Conservation (phyloP, 2,329 filamentous ascomycete species). For the Cercospora zeae-maydis region DNA sequence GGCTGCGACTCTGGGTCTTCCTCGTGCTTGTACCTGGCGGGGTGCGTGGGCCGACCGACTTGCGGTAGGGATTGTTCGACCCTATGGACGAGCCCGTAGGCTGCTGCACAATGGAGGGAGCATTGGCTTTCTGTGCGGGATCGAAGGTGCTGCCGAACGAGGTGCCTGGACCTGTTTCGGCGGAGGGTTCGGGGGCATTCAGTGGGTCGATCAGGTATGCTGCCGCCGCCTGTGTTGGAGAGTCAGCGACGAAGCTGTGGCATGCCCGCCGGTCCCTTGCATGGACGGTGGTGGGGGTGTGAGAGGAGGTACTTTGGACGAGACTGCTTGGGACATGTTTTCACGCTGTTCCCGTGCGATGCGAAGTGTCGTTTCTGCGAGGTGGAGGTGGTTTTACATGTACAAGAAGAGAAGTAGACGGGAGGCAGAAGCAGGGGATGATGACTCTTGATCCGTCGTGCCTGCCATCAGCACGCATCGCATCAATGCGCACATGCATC, state of each 20-base stretch:
- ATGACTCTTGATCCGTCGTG: not conserved
- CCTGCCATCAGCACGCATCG: not conserved
- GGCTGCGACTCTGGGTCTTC: conserved; percentile 35
- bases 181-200: conserved; percentile 62
- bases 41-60: conserved; percentile 16
- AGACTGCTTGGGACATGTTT: conserved; percentile 19
- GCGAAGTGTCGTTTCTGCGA: not conserved
- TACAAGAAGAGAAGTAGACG: too few relatives aligned
- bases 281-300: not conserved
- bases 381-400: too few relatives aligned
- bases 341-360: not conserved
- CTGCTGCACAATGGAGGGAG: conserved; percentile 25
- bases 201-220: conserved; percentile 68
- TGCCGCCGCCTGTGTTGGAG: conserved; percentile 50
- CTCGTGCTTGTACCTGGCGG: conserved; percentile 3
- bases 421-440: not conserved
- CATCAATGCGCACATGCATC: not conserved
- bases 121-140: conserved; percentile 29
- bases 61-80: conserved; percentile 46
- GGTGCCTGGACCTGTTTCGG: conserved; percentile 63
- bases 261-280: conserved; percentile 15
- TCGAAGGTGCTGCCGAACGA: conserved; percentile 52
- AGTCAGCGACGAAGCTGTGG: conserved; percentile 20
- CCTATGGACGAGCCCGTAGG: conserved; percentile 34
- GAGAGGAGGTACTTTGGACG: conserved; percentile 17